Evolutionary conservation across 768 basidiomycete species (phyloP).

Genomic region (Candolleomyces aberdarensis): DNA sequence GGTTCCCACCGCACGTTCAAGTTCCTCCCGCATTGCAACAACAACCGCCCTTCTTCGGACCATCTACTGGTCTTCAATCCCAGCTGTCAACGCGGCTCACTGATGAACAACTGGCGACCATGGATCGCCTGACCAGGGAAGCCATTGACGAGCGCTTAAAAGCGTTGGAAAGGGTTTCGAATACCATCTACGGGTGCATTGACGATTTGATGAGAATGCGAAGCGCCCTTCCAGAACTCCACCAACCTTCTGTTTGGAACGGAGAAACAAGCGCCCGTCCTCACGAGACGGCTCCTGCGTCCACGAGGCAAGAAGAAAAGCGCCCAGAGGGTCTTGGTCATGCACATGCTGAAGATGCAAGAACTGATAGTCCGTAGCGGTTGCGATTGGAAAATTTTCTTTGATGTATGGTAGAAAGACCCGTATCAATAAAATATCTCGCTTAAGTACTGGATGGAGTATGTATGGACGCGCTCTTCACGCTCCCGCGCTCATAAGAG

Average conservation of each 20-base stretch:
- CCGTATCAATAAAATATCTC: too few relatives aligned
- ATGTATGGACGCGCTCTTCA: not conserved
- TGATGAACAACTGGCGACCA: constrained; percentile 57
- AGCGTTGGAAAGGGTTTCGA: constrained; percentile 75
- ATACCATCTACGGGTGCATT: constrained; percentile 67
- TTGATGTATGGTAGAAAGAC: too few relatives aligned
- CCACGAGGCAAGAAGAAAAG: constrained; percentile 3
- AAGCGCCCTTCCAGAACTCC: constrained; percentile 54
- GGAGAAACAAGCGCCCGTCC: not conserved
- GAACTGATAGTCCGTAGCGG: not conserved
- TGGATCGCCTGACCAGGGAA: constrained; percentile 71
- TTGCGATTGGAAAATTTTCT: not conserved
- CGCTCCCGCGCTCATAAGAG: constrained; percentile 12
- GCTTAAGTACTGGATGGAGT: too few relatives aligned
- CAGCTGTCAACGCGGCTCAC: constrained; percentile 48
- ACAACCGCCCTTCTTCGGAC: too few relatives aligned
- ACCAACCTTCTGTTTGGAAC: not conserved
- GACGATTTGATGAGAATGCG: constrained; percentile 76
- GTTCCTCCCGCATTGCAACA: not conserved
- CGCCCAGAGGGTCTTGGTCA: constrained; percentile 1
- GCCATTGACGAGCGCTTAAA: constrained; percentile 83
- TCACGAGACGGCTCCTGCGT: not conserved
- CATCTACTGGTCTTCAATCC: not conserved
- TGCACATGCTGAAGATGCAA: not conserved
- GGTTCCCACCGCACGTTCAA: too few relatives aligned